Conservation (phyloP, 495 filamentous ascomycete genomes). For the Podospora australis region DNA sequence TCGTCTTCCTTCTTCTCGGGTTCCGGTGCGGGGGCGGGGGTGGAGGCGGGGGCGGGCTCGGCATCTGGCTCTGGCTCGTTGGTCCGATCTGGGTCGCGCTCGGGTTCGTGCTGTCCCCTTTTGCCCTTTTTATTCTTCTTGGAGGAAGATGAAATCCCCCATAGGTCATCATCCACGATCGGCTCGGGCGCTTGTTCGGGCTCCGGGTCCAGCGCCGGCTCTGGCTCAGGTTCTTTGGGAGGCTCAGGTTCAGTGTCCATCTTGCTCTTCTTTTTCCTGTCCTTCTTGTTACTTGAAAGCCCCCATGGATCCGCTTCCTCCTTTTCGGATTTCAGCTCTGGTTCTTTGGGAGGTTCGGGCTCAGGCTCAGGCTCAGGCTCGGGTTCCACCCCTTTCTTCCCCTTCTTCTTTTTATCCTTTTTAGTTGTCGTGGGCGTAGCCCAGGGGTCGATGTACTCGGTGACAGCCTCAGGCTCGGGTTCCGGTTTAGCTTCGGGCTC, state of each 20-base stretch:
- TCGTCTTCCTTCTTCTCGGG: constrained; percentile 16
- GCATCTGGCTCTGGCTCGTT: constrained; percentile 6
- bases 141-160: constrained; percentile 14
- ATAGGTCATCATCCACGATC: constrained; percentile 14
- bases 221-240: constrained; percentile 7
- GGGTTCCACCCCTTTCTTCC: constrained; percentile 3
- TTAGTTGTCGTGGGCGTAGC: not conserved
- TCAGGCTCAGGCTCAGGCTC: constrained; percentile 8
- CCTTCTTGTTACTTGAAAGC: constrained; percentile 11
- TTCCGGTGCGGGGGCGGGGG: constrained; percentile 14
- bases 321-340: constrained; percentile 20
- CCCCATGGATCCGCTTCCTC: constrained; percentile 9
- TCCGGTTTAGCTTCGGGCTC: constrained; percentile 8
- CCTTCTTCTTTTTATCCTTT: not conserved
- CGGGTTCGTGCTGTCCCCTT: constrained; percentile 7
- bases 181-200: constrained; percentile 10
- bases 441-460: too few relatives aligned
- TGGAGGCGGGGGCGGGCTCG: constrained; percentile 11
- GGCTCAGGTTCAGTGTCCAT: too few relatives aligned
- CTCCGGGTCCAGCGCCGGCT: constrained; percentile 7
- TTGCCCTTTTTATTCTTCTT: constrained; percentile 32
- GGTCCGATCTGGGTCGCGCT: constrained; percentile 9
- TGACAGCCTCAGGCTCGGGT: too few relatives aligned
- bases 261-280: constrained; percentile 23
- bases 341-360: constrained; percentile 1